phyloP scores from a whole-genome alignment of 495 filamentous ascomycete genomes.

The Aspergillus asperescens region DNA sequence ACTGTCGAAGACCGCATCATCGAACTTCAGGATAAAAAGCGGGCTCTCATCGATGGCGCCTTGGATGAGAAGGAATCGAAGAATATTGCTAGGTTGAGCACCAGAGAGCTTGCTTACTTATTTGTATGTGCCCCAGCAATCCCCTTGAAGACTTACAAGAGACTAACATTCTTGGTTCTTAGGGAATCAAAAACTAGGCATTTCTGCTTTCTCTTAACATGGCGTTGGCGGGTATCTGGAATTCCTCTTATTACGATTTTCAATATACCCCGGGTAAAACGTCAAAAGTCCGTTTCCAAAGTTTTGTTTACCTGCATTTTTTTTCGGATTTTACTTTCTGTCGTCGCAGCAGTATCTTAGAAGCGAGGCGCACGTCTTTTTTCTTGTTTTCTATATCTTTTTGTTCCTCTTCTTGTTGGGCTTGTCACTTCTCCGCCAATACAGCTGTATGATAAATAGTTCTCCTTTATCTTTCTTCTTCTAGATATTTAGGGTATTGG shows the following conservation, averaged over 20 bases:
- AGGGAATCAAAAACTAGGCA: conserved; percentile 1
- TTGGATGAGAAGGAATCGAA: conserved; percentile 73
- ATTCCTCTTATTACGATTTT: neutral
- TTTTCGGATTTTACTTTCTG: neutral
- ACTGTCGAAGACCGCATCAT: conserved; percentile 92
- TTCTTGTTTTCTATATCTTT: neutral
- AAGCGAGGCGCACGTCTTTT: too few relatives aligned
- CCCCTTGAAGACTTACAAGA: neutral
- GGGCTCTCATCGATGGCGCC: conserved; percentile 69
- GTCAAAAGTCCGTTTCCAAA: neutral
- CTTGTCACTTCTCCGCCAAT: neutral
- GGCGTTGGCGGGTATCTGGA: conserved; percentile 15
- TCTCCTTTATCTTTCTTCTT: too few relatives aligned
- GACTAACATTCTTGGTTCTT: conserved; percentile 10
- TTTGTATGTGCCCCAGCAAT: conserved; percentile 53
- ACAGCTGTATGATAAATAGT: neutral
- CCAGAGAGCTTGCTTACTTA: conserved; percentile 62
- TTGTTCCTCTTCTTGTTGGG: neutral
- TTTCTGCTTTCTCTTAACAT: neutral
- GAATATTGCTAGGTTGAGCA: conserved; percentile 56
- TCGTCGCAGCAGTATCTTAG: neutral
- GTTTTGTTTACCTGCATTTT: neutral
- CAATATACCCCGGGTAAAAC: conserved; percentile 11
- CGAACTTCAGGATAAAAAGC: conserved; percentile 78
- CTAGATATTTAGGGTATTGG: too few relatives aligned